A percentile compares a stretch with the other conserved stretches of the same genome.
phyloP scores from a whole-genome alignment of 305 asterid species.

The Coffea humblotiana region DNA sequence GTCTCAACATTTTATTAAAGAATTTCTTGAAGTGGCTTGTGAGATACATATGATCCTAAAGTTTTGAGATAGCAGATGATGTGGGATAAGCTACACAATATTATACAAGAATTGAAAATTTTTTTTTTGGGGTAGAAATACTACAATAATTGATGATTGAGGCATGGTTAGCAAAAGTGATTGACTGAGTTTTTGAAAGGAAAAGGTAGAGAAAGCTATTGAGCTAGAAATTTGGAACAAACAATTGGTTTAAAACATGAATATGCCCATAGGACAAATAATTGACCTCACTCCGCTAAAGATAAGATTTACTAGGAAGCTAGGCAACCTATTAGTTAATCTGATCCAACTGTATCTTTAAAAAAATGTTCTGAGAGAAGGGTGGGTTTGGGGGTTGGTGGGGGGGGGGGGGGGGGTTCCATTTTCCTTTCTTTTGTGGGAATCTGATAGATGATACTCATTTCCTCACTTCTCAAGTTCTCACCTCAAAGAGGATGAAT shows the following conservation, averaged over 20 bases:
- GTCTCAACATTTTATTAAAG: not conserved
- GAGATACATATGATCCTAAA: not conserved
- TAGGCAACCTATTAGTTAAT: not conserved
- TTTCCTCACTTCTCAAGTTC: not conserved
- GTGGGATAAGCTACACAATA: not conserved
- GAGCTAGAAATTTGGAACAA: no score
- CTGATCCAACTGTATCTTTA: not conserved
- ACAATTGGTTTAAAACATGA: no score
- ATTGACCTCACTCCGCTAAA: not conserved
- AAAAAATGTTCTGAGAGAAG: not conserved
- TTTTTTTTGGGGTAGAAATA: no score
- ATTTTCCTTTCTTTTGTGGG: not conserved
- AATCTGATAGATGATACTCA: not conserved
- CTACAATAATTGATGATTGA: not conserved
- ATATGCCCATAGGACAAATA: not conserved
- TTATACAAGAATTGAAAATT: no score
- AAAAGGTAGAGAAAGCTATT: no score
- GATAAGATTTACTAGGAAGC: not conserved
- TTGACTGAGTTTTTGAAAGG: no score
- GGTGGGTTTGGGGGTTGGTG: not conserved
- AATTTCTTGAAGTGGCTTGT: not conserved
- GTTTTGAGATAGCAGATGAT: not conserved
- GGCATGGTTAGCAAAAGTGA: not conserved
- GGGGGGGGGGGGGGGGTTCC: not conserved
- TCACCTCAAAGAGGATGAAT: not conserved